These are phyloP conservation scores for Pseudognaphalium luteoalbum DNA, from an alignment of 129 eudicot genomes.

Conservation along the genomic window DNA sequence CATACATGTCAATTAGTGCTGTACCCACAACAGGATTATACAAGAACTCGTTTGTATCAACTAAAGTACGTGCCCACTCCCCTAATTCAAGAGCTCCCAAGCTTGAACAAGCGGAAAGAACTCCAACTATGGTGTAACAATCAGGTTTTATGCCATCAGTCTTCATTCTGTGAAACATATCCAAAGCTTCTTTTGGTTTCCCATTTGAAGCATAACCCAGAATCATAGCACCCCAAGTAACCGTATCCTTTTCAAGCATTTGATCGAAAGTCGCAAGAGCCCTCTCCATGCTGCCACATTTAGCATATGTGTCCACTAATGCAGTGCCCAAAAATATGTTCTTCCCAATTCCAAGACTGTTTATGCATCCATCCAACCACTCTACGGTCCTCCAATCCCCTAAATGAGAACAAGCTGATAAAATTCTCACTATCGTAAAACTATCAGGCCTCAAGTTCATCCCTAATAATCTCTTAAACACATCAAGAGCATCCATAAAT, in stretches of 20 bases:
- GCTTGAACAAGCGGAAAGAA: constrained; percentile 79
- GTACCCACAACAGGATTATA: constrained; percentile 75
- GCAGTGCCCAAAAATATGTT: constrained; percentile 66
- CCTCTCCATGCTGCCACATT: constrained; percentile 62
- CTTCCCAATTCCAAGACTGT: constrained; percentile 47
- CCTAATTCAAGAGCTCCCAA: constrained; percentile 80
- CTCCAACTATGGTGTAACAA: constrained; percentile 70
- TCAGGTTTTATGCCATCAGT: constrained; percentile 50
- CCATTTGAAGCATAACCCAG: constrained; percentile 89
- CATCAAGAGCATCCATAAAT: constrained; percentile 53
- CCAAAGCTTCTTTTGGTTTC: constrained; percentile 77
- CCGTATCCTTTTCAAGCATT: constrained; percentile 75
- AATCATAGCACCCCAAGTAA: constrained; percentile 86
- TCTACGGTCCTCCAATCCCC: constrained; percentile 61
- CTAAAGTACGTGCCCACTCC: constrained; percentile 62
- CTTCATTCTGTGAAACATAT: constrained; percentile 58
- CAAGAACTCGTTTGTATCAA: constrained; percentile 50
- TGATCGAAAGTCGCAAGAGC: constrained; percentile 65
- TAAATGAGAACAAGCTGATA: constrained; percentile 62
- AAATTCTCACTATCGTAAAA: constrained; percentile 61
- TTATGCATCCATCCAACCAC: constrained; percentile 56
- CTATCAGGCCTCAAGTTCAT: constrained; percentile 73
- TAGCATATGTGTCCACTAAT: constrained; percentile 68
- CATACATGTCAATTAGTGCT: constrained; percentile 79
- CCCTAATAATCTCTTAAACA: constrained; percentile 52